phyloP scores from a whole-genome alignment of 2,329 filamentous ascomycete species.

The Pezicula carpinea region DNA sequence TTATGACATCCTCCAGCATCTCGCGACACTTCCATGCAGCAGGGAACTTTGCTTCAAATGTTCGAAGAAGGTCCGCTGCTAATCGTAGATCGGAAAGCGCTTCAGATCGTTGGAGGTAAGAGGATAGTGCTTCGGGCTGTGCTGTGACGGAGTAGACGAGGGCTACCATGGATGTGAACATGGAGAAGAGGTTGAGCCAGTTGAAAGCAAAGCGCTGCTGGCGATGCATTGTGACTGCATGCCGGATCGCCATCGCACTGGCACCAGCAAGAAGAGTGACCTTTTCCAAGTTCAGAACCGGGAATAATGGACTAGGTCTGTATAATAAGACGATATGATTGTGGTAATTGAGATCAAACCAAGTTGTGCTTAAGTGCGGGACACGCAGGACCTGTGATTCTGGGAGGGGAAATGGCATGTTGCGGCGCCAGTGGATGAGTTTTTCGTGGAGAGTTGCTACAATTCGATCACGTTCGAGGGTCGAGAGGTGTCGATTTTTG shows the following conservation, averaged over 20 bases:
- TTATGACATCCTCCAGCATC: constrained; percentile 1
- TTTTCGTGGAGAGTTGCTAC: constrained; percentile 33
- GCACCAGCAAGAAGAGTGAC: constrained; percentile 35
- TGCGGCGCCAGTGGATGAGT: constrained; percentile 39
- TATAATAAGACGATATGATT: constrained; percentile 41
- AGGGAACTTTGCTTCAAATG: constrained; percentile 2
- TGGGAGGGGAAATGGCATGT: constrained; percentile 39
- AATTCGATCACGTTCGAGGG: constrained; percentile 28
- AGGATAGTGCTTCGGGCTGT: constrained; percentile 26
- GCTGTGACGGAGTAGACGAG: constrained; percentile 39
- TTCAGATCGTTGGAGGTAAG: not conserved
- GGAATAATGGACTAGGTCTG: constrained; percentile 38
- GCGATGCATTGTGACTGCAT: constrained; percentile 33
- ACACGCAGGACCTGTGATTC: constrained; percentile 32
- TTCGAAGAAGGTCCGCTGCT: not conserved
- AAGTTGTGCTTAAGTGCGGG: constrained; percentile 38
- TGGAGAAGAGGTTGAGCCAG: constrained; percentile 35
- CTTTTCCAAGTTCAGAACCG: constrained; percentile 30
- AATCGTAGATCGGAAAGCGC: constrained; percentile 1
- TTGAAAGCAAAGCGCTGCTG: constrained; percentile 38
- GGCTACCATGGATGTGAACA: constrained; percentile 38
- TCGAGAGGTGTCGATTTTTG: constrained; percentile 11
- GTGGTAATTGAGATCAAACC: constrained; percentile 46
- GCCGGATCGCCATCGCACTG: constrained; percentile 38
- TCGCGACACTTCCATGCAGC: constrained; percentile 1